Percentiles rank a stretch among this genome's conserved stretches.
These are phyloP conservation scores for Beauveria scarabaeidicola DNA, from an alignment of 2,329 filamentous ascomycete species.

Conservation along the genomic window DNA sequence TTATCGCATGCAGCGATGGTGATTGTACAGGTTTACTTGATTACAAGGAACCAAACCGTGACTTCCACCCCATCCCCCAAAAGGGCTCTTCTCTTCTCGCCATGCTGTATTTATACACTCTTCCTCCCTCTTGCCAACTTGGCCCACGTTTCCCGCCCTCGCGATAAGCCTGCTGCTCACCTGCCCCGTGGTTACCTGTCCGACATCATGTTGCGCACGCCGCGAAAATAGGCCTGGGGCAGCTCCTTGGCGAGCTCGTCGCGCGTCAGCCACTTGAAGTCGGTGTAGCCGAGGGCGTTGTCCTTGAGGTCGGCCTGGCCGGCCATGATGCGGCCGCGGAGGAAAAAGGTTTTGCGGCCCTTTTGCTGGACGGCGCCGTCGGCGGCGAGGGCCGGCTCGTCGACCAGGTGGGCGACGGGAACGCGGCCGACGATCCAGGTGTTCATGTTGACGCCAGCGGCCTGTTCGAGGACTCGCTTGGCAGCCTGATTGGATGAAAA, in stretches of 20 bases:
- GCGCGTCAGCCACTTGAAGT: conserved; percentile 89
- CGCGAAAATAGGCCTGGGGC: conserved; percentile 59
- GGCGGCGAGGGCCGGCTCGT: conserved; percentile 38
- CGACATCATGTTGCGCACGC: conserved; percentile 75
- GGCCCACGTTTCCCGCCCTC: too few relatives aligned
- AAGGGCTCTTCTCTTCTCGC: not conserved
- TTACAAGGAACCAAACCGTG: not conserved
- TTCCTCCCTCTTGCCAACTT: not conserved
- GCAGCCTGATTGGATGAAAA: conserved; percentile 53
- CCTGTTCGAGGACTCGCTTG: conserved; percentile 64
- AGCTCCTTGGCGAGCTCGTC: conserved; percentile 72
- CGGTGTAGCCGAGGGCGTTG: conserved; percentile 64
- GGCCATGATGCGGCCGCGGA: conserved; percentile 94
- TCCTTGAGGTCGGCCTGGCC: conserved; percentile 76
- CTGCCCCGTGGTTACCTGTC: conserved; percentile 49
- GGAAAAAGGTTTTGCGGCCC: conserved; percentile 85
- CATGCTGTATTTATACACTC: conserved; percentile 4
- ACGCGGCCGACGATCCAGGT: conserved; percentile 93
- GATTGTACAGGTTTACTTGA: conserved; percentile 3
- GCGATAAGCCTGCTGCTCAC: not conserved
- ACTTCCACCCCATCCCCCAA: not conserved
- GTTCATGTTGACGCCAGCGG: conserved; percentile 93
- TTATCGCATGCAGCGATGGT: not conserved
- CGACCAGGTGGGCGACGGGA: conserved; percentile 72
- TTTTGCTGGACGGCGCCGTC: conserved; percentile 34